These are phyloP conservation scores for Lasiodiplodia sp. DNA, from an alignment of 2,329 filamentous ascomycete genomes.

Conservation along the genomic window DNA sequence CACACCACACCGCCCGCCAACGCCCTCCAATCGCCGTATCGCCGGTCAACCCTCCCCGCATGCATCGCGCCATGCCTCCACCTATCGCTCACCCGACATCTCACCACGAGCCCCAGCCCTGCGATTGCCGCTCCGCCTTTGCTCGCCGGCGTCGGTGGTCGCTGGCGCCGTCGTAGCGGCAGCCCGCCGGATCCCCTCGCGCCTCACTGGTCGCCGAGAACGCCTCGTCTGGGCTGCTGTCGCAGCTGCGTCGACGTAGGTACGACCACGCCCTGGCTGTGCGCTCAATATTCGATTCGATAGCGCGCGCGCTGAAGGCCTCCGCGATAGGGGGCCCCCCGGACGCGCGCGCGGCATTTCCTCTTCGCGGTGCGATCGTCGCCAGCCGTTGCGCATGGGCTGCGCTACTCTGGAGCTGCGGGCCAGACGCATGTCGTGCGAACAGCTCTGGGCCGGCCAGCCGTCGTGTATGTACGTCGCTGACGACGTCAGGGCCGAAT, in stretches of 20 bases:
- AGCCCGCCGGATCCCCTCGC: conserved; percentile 4
- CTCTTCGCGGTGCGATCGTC: conserved; percentile 3
- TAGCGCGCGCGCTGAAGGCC: conserved; percentile 11
- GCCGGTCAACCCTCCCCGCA: conserved; percentile 20
- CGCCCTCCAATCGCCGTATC: not conserved
- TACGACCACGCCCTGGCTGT: conserved; percentile 20
- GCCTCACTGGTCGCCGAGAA: not conserved
- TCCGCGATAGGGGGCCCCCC: not conserved
- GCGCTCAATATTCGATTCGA: conserved; percentile 20
- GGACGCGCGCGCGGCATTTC: conserved; percentile 4
- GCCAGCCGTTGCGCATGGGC: conserved; percentile 15
- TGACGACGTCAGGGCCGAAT: conserved; percentile 13
- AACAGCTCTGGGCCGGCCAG: not conserved
- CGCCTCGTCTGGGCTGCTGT: not conserved
- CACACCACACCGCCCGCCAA: not conserved
- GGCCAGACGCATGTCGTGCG: conserved; percentile 1
- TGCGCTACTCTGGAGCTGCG: conserved; percentile 7
- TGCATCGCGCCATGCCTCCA: conserved; percentile 10
- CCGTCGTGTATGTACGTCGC: conserved; percentile 15
- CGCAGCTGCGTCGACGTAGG: not conserved
- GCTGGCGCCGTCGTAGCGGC: not conserved
- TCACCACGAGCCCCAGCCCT: not conserved
- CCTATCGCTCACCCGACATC: conserved; percentile 20
- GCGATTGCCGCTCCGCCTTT: not conserved
- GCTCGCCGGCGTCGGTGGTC: not conserved